Base-by-base conservation (phyloP, 176 grass and related monocot species). In the Tillandsia leiboldiana region DNA sequence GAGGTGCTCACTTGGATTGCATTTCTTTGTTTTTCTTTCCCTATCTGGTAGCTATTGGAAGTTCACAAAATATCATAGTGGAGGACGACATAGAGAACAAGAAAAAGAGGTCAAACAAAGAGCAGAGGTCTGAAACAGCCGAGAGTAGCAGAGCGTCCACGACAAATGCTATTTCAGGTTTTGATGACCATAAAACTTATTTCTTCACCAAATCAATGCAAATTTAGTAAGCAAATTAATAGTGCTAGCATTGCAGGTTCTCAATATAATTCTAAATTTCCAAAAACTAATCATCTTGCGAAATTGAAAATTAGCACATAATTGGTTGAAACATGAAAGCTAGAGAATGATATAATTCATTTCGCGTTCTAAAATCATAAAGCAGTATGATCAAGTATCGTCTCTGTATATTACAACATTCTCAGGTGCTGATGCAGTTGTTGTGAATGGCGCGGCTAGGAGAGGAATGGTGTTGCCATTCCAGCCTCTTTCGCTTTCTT, bases 401-500 rank as follows among this genome's bases (percentile, higher is more conserved):
- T 8, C 9, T 58, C 0, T 58, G 15, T n/a, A 58, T 58, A 57
- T 20, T 14, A 58, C 54, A 9, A 3, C 64, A 54, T 73, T 26
- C 51, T 48, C 51, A 84, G 81, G 49, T 61, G 75, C 69, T 50
- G 75, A 56, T 26, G 69, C 20, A 71, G 42, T 52, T 20, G 54
- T 12, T 18, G 62, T 51, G 67, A 70, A 80, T 17, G 27, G 6
- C 23, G 13, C 18, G 73, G 72, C 4, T 29, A 75, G 65, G 48
- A 64, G 82, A 73, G 72, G 72, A 74, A 67, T 91, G 71, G 71
- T 83, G 24, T 75, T 91, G 75, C 83, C 92, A 65, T 96, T 96
- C 69, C 88, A 88, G 80, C 92, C 88, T 51, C 85, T 96, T 80
- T 84, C 88, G 52, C 82, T 96, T 56, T 80, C 69, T 52, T 96